Evolutionary conservation across 2,329 filamentous ascomycete genomes (phyloP), one percentile per base, ranked within the genome.

Genomic region (Lomentospora prolificans): DNA sequence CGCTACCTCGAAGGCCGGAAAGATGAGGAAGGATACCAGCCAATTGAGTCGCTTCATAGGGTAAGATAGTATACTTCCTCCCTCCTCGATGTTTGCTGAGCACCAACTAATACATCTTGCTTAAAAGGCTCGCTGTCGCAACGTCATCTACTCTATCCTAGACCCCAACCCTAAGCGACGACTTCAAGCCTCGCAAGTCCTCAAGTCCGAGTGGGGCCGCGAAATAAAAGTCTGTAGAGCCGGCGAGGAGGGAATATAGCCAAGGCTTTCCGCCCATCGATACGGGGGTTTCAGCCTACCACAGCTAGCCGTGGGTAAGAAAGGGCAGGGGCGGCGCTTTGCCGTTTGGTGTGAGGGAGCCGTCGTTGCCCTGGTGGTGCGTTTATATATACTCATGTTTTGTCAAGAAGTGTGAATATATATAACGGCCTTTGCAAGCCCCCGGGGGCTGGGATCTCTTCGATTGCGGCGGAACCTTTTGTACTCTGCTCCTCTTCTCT

Each of bases 141-240:
- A 99, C 65, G 94, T 99, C 65, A 96, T 99, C 67, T 99, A 99
- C 74, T 97, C 91, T 22, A 96, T 99, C 61, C 80, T 99, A 50
- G 94, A 99, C 67, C 94, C 94, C 28, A 96, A 96, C 68, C 90
- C 94, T 25, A 82, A 82, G 57, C 87, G 94, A 61, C 89, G 94
- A 63, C 92, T 99, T 68, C 96, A 90, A 28, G 92, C 94, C 57
- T 92, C 91, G 41, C 94, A 99, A 73, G 90, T 97, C 57, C 83
- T 99, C 65, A 96, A 96, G 72, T 97, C 92, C 3, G 94, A 99
- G 75, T 99, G 94, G 94, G 90, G 94, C 62, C 89, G 94, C 63
- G 92, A 96, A 71, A 96, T 97, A 72, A 95, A 91, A 73, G 80
- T 97, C 57, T 99, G 94, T 76, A 94, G 91, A 72, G 92, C 94